Percentiles rank a stretch among this genome's conserved stretches.
Evolutionary conservation across 768 basidiomycete genomes (phyloP).

Genomic region (Leccinum variicolor): DNA sequence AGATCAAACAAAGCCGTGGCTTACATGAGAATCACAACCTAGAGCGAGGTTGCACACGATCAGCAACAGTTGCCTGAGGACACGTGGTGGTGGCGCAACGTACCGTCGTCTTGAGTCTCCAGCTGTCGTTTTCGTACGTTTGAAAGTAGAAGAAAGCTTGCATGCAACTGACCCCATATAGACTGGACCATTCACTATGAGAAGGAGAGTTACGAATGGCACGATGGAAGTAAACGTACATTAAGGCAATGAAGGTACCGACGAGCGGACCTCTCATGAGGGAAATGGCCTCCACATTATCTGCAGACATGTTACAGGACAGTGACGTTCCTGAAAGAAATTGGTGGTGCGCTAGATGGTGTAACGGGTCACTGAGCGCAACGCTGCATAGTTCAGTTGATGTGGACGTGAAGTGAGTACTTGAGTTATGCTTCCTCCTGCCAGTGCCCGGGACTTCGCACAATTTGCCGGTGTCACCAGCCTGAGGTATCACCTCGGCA

Average conservation of each 20-base stretch:
- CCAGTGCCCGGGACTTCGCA: no score
- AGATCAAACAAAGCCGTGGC: not conserved
- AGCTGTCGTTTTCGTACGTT: constrained; percentile 17
- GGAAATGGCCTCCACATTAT: constrained; percentile 1
- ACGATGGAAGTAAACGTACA: not conserved
- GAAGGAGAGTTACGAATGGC: not conserved
- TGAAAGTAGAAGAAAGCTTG: constrained; percentile 28
- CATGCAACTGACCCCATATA: constrained; percentile 28
- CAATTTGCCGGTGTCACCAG: no score
- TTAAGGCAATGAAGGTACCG: constrained; percentile 21
- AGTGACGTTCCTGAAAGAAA: no score
- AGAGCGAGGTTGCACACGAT: not conserved
- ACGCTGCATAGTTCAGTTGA: no score
- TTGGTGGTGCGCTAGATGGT: no score
- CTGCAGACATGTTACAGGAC: not conserved
- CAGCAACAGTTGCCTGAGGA: not conserved
- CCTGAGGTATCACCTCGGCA: no score
- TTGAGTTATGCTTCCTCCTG: no score
- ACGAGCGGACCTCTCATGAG: constrained; percentile 26
- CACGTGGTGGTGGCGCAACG: not conserved
- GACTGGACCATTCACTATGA: constrained; percentile 2
- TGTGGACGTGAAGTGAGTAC: no score
- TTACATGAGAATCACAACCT: constrained; percentile 26
- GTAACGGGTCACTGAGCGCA: no score
- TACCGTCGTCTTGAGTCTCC: constrained; percentile 22